These are phyloP conservation scores for Carex arenaria DNA, from an alignment of 202 grass and related monocot genomes.

Conservation along the genomic window DNA sequence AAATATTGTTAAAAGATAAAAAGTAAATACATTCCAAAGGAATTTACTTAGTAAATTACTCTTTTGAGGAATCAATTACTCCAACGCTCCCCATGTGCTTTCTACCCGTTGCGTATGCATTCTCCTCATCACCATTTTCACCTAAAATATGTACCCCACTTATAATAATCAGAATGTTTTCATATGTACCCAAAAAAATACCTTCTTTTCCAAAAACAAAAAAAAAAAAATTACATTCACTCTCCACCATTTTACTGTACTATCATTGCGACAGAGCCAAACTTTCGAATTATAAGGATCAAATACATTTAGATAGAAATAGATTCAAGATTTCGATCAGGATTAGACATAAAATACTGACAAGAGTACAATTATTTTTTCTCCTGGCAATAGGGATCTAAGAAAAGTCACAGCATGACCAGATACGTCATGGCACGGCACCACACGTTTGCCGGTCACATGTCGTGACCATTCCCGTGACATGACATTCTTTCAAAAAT, in stretches of 20 bases:
- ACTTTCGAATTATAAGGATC: no score
- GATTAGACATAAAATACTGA: no score
- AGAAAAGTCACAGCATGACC: no score
- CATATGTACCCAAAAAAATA: not conserved
- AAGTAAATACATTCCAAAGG: not conserved
- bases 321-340: no score
- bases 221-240: not conserved
- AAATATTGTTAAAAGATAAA: not conserved
- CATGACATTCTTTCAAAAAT: no score
- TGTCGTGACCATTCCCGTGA: no score
- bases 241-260: not conserved
- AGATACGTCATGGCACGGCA: no score
- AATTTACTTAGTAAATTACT: not conserved
- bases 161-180: constrained; percentile 1
- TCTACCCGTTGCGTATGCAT: constrained; percentile 13
- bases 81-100: constrained; percentile 12
- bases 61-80: not conserved
- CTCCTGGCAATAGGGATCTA: no score
- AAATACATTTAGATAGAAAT: no score
- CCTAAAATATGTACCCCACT: not conserved
- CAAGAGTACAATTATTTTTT: no score
- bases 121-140: not conserved
- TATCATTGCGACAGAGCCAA: no score
- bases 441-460: no score
- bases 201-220: not conserved